Evolutionary conservation across 169 alveolate species (phyloP), one percentile per base, ranked within the genome.

Genomic region (Plasmodium adleri): DNA sequence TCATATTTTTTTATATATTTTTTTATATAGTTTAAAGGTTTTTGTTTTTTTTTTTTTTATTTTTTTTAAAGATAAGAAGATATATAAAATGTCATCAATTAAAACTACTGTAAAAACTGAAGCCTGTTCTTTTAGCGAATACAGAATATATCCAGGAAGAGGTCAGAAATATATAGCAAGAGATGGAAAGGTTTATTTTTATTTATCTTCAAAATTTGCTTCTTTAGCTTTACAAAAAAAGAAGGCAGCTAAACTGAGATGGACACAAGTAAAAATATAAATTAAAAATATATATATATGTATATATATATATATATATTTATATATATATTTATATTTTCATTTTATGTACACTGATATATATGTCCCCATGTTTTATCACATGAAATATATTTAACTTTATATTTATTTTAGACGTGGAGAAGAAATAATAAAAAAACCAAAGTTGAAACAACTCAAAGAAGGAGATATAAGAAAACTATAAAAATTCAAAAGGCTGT

Each of bases 121-220:
- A 89, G 96, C 97, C 70, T 98, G 99, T 96, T 94, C 98, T 88
- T 98, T 95, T 96, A 93, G 98, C 88, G 99, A 98, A 93, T 97
- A 96, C 97, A 97, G 99, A 95, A 97, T 98, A 83, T 98, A 98
- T 93, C 99, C 99, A 28, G 99, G 99, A 50, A 96, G 99, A 76
- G 99, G 99, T 26, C 97, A 96, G 89, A 96, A 97, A 93, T 97
- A 96, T 90, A 98, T 96, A 71, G 98, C 99, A 60, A 96, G 97
- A 89, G 99, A 98, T 93, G 99, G 99, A 45, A 98, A 97, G 95
- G 98, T 97, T 24, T 94, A 95, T 88, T 94, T 96, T 74, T 97
- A 94, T 93, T 59, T 96, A 85, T 94, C 93, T 93, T 94, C 97
- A 76, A 98, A 98, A 96, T 95, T 97, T 58, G 98, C 97, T 66